Evolutionary conservation across 2,329 filamentous ascomycete genomes (phyloP).

Genomic region (Fusarium brevicatenulatum): DNA sequence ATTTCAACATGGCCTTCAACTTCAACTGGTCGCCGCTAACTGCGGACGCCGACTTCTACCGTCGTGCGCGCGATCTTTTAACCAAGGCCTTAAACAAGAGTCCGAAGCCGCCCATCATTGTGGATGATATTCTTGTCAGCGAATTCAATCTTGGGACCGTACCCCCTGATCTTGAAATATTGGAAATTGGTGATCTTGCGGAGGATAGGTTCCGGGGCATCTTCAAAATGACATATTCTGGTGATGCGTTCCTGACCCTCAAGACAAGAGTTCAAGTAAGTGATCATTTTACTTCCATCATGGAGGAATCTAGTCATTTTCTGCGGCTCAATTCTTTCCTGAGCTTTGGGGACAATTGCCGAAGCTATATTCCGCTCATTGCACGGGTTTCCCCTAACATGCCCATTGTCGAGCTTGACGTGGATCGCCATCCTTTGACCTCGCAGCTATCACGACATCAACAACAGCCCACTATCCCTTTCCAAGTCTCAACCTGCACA

Average conservation of each 20-base stretch:
- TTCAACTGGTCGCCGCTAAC: conserved; percentile 99
- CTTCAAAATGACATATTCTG: conserved; percentile 98
- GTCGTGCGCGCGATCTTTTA: conserved; percentile 90
- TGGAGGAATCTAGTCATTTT: background rate
- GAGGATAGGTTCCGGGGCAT: conserved; percentile 98
- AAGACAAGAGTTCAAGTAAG: conserved; percentile 92
- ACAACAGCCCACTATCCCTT: background rate
- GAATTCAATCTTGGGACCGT: conserved; percentile 96
- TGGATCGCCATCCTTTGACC: conserved; percentile 4
- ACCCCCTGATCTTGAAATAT: conserved; percentile 92
- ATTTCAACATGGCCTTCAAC: conserved; percentile 94
- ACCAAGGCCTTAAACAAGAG: conserved; percentile 97
- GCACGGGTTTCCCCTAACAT: background rate
- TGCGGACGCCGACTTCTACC: conserved; percentile 91
- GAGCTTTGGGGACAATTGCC: conserved; percentile 5
- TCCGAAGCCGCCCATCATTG: conserved; percentile 97
- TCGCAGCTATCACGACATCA: conserved; percentile 9
- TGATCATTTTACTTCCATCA: conserved; percentile 29
- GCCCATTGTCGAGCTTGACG: conserved; percentile 1
- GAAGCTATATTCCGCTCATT: background rate
- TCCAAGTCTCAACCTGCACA: background rate
- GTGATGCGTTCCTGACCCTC: conserved; percentile 93
- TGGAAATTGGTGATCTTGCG: conserved; percentile 96
- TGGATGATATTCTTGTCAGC: conserved; percentile 98
- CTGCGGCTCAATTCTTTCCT: background rate